Evolutionary conservation across 1,139 yeast genomes (phyloP).

Genomic region (Pichia sp.): DNA sequence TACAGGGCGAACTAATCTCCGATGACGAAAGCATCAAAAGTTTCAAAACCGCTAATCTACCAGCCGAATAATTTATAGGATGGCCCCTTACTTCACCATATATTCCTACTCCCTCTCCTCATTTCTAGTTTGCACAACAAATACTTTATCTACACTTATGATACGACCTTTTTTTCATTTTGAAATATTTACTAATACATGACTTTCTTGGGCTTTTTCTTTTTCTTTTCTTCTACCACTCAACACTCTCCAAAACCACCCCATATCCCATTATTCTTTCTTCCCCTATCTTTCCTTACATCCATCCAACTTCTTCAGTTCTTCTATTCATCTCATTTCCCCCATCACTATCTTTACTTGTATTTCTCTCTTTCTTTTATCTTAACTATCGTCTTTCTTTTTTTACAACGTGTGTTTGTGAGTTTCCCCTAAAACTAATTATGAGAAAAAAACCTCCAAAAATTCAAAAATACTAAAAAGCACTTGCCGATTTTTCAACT

Average conservation of each 20-base stretch:
- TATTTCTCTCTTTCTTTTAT: background rate
- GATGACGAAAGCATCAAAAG: constrained; percentile 14
- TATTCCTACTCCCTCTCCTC: background rate
- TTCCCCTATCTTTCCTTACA: background rate
- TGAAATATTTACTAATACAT: background rate
- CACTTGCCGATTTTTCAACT: background rate
- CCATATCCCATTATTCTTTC: background rate
- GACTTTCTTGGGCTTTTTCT: background rate
- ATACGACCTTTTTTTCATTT: background rate
- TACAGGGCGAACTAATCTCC: constrained; percentile 3
- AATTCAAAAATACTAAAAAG: background rate
- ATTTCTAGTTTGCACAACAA: background rate
- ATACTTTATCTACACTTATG: background rate
- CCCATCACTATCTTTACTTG: background rate
- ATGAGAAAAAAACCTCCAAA: background rate
- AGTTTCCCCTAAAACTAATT: background rate
- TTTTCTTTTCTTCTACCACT: background rate
- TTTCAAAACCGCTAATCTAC: constrained; percentile 9
- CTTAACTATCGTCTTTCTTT: background rate
- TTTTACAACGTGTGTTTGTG: background rate
- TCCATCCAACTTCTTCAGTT: background rate
- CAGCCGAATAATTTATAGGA: constrained; percentile 3
- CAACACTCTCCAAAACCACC: background rate
- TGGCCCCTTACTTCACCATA: background rate
- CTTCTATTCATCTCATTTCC: background rate